A percentile compares a stretch with the other conserved stretches of the same genome.
Conservation (phyloP, 1,139 yeast genomes). For the Taphrina wiesneri region DNA sequence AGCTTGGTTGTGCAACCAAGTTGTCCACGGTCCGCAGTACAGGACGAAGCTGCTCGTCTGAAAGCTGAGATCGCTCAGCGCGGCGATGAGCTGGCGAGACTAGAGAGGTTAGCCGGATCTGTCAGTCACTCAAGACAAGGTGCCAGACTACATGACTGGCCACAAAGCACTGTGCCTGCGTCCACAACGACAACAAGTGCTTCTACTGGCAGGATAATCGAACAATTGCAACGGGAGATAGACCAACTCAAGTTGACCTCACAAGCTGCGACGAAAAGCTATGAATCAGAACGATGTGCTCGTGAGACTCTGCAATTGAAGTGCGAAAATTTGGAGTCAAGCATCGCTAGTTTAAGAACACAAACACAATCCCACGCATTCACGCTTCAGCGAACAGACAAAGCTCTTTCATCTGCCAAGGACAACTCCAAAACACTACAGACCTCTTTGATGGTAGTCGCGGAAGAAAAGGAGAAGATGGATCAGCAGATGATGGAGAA, state of each 20-base stretch:
- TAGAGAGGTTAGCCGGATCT: slow-evolving; percentile 15
- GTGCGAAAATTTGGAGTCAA: slow-evolving; percentile 23
- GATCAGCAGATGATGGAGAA: background rate
- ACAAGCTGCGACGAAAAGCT: slow-evolving; percentile 21
- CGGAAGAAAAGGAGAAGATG: slow-evolving; percentile 7
- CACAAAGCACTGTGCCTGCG: background rate
- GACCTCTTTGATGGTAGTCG: background rate
- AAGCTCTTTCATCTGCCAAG: slow-evolving; percentile 20
- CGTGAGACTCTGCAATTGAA: slow-evolving; percentile 27
- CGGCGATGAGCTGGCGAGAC: slow-evolving; percentile 20
- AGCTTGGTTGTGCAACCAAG: background rate
- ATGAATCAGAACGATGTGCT: slow-evolving; percentile 26
- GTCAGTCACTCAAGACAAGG: slow-evolving; percentile 18
- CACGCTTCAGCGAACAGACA: slow-evolving; percentile 13
- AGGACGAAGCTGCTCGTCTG: slow-evolving; percentile 22
- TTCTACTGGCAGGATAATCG: slow-evolving; percentile 31
- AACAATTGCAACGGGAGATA: slow-evolving; percentile 34
- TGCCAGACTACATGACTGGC: background rate
- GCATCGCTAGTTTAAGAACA: slow-evolving; percentile 19
- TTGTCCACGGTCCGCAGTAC: slow-evolving; percentile 3
- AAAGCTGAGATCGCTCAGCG: slow-evolving; percentile 19
- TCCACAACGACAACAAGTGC: background rate
- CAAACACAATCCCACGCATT: slow-evolving; percentile 10
- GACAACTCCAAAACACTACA: background rate
- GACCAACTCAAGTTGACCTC: slow-evolving; percentile 20